Conservation (phyloP, 192 early-diverging fungal species). For the Entophlyctis luteolus region DNA sequence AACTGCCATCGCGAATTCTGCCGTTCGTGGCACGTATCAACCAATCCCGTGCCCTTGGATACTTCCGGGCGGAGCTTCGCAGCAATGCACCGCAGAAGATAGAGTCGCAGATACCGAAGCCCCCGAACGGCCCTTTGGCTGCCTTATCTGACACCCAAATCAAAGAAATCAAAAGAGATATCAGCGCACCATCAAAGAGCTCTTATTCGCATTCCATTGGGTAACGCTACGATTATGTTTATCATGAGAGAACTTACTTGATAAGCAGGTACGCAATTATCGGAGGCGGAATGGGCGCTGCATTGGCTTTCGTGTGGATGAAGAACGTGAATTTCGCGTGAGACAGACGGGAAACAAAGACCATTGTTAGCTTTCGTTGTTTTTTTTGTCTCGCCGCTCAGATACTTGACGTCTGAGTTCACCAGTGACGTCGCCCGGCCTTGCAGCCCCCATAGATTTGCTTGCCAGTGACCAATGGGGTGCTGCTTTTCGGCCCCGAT, state of each 20-base stretch:
- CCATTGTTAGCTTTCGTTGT: no score
- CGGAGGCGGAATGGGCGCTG: slow-evolving; percentile 16
- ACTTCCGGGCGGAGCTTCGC: slow-evolving; percentile 18
- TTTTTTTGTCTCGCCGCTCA: no score
- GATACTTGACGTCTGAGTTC: no score
- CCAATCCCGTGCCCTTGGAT: neutral
- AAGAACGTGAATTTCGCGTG: no score
- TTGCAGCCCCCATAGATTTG: no score
- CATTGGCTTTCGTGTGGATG: slow-evolving; percentile 2
- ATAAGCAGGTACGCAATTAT: slow-evolving; percentile 15
- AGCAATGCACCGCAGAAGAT: neutral
- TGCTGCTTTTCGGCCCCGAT: slow-evolving; percentile 61
- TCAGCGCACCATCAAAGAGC: neutral
- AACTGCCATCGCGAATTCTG: no score
- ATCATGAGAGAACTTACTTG: neutral
- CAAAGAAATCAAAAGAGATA: slow-evolving; percentile 22
- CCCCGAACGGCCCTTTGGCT: slow-evolving; percentile 12
- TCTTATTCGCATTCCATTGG: neutral
- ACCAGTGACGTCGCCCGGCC: no score
- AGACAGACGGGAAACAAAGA: no score
- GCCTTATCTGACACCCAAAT: neutral
- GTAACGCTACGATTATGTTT: neutral
- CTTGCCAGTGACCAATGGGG: slow-evolving; percentile 7
- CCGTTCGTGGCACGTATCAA: no score
- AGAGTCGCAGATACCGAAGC: neutral